These are phyloP conservation scores for Ganoderma lingzhi DNA, from an alignment of 1,284 basidiomycete genomes.

Conservation along the genomic window DNA sequence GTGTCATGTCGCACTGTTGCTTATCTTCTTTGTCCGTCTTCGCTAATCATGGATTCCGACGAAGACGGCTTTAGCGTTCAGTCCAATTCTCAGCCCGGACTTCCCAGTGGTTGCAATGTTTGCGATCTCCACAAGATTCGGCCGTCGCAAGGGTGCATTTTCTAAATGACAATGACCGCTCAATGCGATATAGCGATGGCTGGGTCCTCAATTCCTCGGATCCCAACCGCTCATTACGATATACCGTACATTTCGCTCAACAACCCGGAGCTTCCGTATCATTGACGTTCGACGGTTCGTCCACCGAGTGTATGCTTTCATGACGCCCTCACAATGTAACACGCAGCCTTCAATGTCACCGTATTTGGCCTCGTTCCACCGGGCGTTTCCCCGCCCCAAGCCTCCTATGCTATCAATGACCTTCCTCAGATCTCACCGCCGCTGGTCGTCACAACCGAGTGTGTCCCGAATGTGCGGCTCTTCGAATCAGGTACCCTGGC, in stretches of 20 bases:
- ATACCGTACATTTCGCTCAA: constrained; percentile 29
- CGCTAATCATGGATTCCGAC: too few relatives aligned
- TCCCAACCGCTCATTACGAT: constrained; percentile 21
- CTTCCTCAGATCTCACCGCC: constrained; percentile 42
- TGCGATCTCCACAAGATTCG: neutral
- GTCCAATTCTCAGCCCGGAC: neutral
- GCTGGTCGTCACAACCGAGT: constrained; percentile 43
- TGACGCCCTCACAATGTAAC: too few relatives aligned
- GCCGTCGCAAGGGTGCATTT: constrained; percentile 15
- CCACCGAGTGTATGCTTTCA: too few relatives aligned
- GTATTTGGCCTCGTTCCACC: constrained; percentile 52
- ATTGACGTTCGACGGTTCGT: constrained; percentile 50
- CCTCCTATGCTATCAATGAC: constrained; percentile 49
- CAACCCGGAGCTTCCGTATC: constrained; percentile 37
- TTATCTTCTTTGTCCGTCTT: too few relatives aligned
- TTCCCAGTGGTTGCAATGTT: neutral
- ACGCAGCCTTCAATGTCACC: neutral
- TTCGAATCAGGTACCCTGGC: constrained; percentile 46
- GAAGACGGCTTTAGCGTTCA: neutral
- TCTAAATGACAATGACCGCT: constrained; percentile 32
- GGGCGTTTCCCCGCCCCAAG: constrained; percentile 40
- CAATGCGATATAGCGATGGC: constrained; percentile 42
- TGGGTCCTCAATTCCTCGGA: constrained; percentile 43
- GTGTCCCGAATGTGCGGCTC: constrained; percentile 52
- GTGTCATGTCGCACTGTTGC: too few relatives aligned